Evolutionary conservation across 352 stramenopile species (phyloP).

Genomic region (Thalassiosira ordinaria): DNA sequence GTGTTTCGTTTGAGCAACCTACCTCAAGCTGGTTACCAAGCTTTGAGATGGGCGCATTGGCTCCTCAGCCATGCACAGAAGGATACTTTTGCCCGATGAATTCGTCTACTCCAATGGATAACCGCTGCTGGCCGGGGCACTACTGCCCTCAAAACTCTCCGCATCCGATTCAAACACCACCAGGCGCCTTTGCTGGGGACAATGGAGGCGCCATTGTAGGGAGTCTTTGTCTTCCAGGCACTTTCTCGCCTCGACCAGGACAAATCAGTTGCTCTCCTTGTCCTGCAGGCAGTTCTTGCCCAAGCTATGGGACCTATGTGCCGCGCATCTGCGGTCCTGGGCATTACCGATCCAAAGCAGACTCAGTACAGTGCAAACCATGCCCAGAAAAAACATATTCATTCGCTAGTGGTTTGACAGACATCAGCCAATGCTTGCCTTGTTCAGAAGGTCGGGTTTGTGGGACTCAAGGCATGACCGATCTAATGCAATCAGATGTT

Average conservation of each 20-base stretch:
- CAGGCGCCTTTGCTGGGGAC: slow-evolving; percentile 91
- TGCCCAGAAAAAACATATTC: slow-evolving; percentile 96
- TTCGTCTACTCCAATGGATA: slow-evolving; percentile 87
- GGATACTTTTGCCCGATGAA: slow-evolving; percentile 92
- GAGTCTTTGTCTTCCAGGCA: slow-evolving; percentile 96
- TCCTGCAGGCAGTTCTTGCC: slow-evolving; percentile 92
- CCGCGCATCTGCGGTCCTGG: slow-evolving; percentile 93
- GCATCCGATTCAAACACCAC: slow-evolving; percentile 89
- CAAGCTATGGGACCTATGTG: slow-evolving; percentile 95
- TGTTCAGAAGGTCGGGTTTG: slow-evolving; percentile 94
- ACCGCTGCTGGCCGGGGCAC: slow-evolving; percentile 92
- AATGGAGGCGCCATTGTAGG: slow-evolving; percentile 90
- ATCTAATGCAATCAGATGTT: slow-evolving; percentile 87
- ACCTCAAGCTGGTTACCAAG: slow-evolving; percentile 92
- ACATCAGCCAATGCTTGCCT: slow-evolving; percentile 95
- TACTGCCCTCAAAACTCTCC: slow-evolving; percentile 93
- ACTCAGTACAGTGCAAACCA: slow-evolving; percentile 93
- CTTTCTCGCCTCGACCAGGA: slow-evolving; percentile 92
- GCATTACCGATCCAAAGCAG: slow-evolving; percentile 93
- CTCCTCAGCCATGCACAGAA: slow-evolving; percentile 94
- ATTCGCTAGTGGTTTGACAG: slow-evolving; percentile 89
- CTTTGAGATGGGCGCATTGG: slow-evolving; percentile 86
- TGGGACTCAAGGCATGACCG: slow-evolving; percentile 89
- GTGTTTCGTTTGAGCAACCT: slow-evolving; percentile 90
- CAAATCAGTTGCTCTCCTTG: slow-evolving; percentile 91